phyloP scores from a whole-genome alignment of 345 rosid genomes.

The Litchi chinensis region DNA sequence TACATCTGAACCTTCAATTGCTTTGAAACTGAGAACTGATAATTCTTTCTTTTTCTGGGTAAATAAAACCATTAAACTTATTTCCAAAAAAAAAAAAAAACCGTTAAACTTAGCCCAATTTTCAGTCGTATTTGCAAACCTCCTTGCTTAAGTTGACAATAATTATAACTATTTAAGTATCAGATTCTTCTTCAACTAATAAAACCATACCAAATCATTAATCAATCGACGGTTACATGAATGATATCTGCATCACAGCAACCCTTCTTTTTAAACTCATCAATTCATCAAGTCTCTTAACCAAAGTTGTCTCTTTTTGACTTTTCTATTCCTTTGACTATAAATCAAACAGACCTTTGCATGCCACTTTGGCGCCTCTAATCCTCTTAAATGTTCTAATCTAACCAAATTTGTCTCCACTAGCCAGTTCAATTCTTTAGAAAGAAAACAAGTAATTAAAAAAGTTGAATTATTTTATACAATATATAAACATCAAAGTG shows the following conservation, averaged over 20 bases:
- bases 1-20: too few relatives aligned
- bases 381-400: background rate
- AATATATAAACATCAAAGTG: background rate
- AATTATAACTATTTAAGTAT: background rate
- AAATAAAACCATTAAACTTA: too few relatives aligned
- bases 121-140: too few relatives aligned
- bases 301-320: background rate
- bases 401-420: background rate
- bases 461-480: background rate
- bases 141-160: background rate
- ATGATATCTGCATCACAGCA: background rate
- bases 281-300: background rate
- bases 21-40: too few relatives aligned
- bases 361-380: background rate
- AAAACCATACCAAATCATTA: background rate
- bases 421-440: background rate
- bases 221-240: background rate
- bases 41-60: too few relatives aligned
- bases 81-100: too few relatives aligned
- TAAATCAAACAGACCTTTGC: conserved; percentile 3
- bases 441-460: background rate
- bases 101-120: too few relatives aligned
- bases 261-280: background rate
- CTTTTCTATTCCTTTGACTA: background rate
- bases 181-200: background rate